Percentiles rank a stretch among this genome's conserved stretches.
phyloP scores from a whole-genome alignment of 2,329 filamentous ascomycete genomes.

The Colletotrichum spaethianum region DNA sequence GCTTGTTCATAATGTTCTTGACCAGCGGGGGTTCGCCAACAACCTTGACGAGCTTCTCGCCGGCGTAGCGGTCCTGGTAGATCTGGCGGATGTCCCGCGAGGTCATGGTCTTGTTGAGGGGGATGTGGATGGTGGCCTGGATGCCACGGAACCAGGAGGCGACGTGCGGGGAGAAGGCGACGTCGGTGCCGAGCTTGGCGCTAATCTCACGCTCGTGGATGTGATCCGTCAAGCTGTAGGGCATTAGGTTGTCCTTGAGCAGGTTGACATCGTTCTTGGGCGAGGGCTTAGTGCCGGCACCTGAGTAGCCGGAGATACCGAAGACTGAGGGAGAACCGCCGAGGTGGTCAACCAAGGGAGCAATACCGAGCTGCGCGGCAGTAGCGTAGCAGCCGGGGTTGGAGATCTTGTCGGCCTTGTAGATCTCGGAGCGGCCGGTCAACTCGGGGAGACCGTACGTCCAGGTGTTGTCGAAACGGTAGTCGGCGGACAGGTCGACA shows the following conservation, averaged over 20 bases:
- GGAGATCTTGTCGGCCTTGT: constrained; percentile 84
- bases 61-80: constrained; percentile 96
- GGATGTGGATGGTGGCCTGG: constrained; percentile 90
- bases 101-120: constrained; percentile 87
- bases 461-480: constrained; percentile 89
- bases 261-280: constrained; percentile 92
- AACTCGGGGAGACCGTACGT: constrained; percentile 93
- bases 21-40: constrained; percentile 88
- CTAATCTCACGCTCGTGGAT: constrained; percentile 95
- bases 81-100: constrained; percentile 93
- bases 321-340: constrained; percentile 87
- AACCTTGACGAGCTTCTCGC: constrained; percentile 95
- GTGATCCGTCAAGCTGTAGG: constrained; percentile 93
- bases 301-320: constrained; percentile 93
- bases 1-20: constrained; percentile 86
- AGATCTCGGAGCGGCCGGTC: constrained; percentile 81
- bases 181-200: constrained; percentile 78
- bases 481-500: constrained; percentile 96
- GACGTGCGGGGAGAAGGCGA: constrained; percentile 94
- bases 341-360: constrained; percentile 83
- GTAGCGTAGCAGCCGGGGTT: constrained; percentile 98
- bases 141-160: constrained; percentile 99
- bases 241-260: constrained; percentile 89
- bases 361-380: constrained; percentile 89
- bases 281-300: constrained; percentile 93